These are phyloP conservation scores for Mesembryanthemum crystallinum DNA, from an alignment of 148 eudicot genomes.

Conservation along the genomic window DNA sequence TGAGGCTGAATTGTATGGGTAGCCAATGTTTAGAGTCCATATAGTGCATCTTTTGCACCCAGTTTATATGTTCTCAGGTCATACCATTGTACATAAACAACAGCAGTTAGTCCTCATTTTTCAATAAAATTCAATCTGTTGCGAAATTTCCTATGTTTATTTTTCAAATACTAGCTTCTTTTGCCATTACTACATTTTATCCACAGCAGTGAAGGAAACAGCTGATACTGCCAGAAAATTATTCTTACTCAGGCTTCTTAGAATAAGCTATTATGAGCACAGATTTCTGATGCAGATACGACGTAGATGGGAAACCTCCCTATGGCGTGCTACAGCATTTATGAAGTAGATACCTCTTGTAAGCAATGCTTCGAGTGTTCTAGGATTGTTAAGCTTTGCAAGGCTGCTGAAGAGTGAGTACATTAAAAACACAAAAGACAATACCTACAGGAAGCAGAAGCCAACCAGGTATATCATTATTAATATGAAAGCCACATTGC, in stretches of 20 bases:
- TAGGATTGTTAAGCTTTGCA: too few species aligned
- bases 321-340: too few species aligned
- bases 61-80: neutral
- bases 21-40: neutral
- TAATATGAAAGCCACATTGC: too few species aligned
- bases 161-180: neutral
- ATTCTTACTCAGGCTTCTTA: neutral
- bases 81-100: constrained; percentile 9
- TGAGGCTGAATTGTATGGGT: neutral
- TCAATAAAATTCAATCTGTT: constrained; percentile 1
- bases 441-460: too few species aligned
- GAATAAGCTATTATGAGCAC: neutral
- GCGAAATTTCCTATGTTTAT: too few species aligned
- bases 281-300: too few species aligned
- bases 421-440: too few species aligned
- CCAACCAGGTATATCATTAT: too few species aligned
- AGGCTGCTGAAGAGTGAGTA: too few species aligned
- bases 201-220: neutral
- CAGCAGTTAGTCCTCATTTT: neutral
- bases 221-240: neutral
- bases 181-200: neutral
- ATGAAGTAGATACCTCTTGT: too few species aligned
- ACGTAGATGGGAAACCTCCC: too few species aligned
- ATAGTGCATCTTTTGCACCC: neutral
- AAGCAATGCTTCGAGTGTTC: too few species aligned